Base-by-base conservation (phyloP, 305 asterid species). In the Nicotiana rustica region DNA sequence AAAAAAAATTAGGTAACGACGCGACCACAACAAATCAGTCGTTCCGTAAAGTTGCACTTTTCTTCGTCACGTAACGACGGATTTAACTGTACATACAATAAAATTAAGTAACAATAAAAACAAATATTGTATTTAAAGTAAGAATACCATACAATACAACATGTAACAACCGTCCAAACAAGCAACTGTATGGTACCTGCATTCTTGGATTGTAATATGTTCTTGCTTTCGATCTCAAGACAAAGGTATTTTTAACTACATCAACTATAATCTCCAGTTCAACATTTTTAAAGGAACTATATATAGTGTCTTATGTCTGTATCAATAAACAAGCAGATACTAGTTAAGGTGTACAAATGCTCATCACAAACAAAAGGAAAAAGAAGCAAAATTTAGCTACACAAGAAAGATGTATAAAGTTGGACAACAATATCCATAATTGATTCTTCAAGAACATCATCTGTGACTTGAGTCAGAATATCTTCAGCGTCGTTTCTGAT, bases 381-480 rank as follows among this genome's bases (percentile, higher is more conserved):
- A 44, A 64, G 61, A 73, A 29, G 65, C 31, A 52, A 75, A 75
- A 75, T 52, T 55, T 75, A 75, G 80, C 80, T 75, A 52, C 80
- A 9, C 56, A 81, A 62, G 33, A 61, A 77, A 78, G 83, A 82
- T 31, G 57, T 35, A 31, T 83, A 82, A 64, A 66, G 77, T 82
- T 83, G 86, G 47, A 77, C 56, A 79, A 87, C 65, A n/a, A 79
- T 52, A 56, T 79, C 85, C 65, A 77, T 1, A 67, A 89, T 84
- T 41, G 87, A 85, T 78, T 86, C 91, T 82, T 83, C 85, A 17
- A 89, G 83, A 81, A 89, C 78, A 79, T 83, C 86, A 56, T 89
- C 90, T 36, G 90, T 81, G 73, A 89, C 76, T 75, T 82, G 78
- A 67, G 36, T 33, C 78, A 67, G 78, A 17, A 87, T 77, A 19